These are phyloP conservation scores for Boletus subparvulus DNA, from an alignment of 768 basidiomycete genomes.

Conservation along the genomic window DNA sequence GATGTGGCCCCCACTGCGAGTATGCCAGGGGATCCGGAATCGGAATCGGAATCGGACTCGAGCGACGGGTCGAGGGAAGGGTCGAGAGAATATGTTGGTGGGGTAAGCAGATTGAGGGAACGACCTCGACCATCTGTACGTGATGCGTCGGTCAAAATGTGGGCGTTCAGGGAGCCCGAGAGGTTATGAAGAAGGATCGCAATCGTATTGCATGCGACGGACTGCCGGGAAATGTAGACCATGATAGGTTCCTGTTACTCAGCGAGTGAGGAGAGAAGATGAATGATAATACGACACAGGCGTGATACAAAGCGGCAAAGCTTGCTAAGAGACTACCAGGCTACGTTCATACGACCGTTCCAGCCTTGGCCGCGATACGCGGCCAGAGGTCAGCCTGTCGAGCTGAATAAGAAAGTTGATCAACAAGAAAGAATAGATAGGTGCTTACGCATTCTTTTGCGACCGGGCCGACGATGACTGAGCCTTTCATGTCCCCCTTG, in stretches of 20 bases:
- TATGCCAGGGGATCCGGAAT: conserved; percentile 7
- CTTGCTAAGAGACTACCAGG: not conserved
- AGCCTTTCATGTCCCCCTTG: conserved; percentile 99
- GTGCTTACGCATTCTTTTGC: conserved; percentile 97
- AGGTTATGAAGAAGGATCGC: not conserved
- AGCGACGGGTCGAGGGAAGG: conserved; percentile 1
- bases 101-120: conserved; percentile 8
- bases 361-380: conserved; percentile 98
- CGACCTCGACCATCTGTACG: conserved; percentile 18
- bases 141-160: conserved; percentile 31
- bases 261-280: too few relatives aligned
- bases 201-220: not conserved
- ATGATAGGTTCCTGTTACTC: not conserved
- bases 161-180: conserved; percentile 15
- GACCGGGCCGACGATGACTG: conserved; percentile 92
- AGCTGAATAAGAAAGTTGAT: not conserved
- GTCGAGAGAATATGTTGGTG: not conserved
- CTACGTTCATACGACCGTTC: conserved; percentile 84
- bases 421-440: not conserved
- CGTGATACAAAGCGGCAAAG: too few relatives aligned
- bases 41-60: conserved; percentile 21
- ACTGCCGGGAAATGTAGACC: too few relatives aligned
- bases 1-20: not conserved
- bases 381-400: conserved; percentile 94
- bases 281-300: too few relatives aligned